Conservation (phyloP, 352 stramenopile species). For the Saprolegnia diclina region DNA sequence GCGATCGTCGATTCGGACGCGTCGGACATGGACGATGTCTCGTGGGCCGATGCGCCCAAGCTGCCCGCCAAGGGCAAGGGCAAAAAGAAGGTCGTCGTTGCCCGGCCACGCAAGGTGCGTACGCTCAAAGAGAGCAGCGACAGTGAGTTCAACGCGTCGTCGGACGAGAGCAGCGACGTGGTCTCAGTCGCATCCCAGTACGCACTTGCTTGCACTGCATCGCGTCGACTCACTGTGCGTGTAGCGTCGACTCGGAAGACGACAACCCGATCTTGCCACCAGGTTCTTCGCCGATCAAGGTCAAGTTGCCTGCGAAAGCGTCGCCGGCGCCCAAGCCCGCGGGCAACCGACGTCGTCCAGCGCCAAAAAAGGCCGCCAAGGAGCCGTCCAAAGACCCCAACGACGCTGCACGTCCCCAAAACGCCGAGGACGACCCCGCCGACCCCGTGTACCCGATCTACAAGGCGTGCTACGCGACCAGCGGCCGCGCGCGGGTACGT, state of each 20-base stretch:
- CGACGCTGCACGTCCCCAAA: not conserved
- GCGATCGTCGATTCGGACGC: not conserved
- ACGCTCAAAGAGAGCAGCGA: slow-evolving; percentile 1
- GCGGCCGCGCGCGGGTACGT: slow-evolving; percentile 19
- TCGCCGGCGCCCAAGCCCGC: not conserved
- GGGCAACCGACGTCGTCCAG: slow-evolving; percentile 6
- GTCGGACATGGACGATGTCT: slow-evolving; percentile 5
- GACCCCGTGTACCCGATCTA: slow-evolving; percentile 21
- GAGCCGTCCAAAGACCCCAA: not conserved
- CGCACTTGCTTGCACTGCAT: not conserved
- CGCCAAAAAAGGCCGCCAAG: not conserved
- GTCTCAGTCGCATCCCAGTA: not conserved
- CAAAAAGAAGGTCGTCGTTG: not conserved
- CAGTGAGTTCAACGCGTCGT: not conserved
- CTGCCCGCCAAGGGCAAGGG: not conserved
- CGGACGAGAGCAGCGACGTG: not conserved
- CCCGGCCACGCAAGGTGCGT: not conserved
- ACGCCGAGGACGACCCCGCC: not conserved
- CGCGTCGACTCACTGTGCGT: slow-evolving; percentile 2
- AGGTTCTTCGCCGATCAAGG: not conserved
- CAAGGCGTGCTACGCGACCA: slow-evolving; percentile 3
- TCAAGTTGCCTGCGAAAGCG: slow-evolving; percentile 4
- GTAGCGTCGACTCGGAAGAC: slow-evolving; percentile 3
- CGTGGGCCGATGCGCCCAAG: not conserved
- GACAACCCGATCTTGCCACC: not conserved